Evolutionary conservation across 257 asterid species (phyloP).

Genomic region (Solanum ossicruentum): DNA sequence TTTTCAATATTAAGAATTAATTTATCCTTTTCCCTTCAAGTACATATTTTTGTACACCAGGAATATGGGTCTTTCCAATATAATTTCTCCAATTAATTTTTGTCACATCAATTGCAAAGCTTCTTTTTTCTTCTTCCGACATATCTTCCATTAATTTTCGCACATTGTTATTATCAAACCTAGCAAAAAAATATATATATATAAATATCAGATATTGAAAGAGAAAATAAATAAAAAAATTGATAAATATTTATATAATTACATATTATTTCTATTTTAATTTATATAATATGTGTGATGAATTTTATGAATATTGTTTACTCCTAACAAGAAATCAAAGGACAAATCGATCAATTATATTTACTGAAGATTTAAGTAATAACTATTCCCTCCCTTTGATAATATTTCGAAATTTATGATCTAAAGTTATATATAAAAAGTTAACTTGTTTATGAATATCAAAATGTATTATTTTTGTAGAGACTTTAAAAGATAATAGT

Average conservation of each 20-base stretch:
- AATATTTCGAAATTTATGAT: too few relatives aligned
- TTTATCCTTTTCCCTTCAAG: not conserved
- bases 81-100: not conserved
- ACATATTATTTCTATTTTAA: not conserved
- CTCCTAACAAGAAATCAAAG: too few relatives aligned
- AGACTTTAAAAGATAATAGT: not conserved
- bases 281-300: not conserved
- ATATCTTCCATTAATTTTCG: not conserved
- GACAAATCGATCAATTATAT: too few relatives aligned
- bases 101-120: not conserved
- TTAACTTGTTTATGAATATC: not conserved
- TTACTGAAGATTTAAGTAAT: too few relatives aligned
- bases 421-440: too few relatives aligned
- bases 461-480: not conserved
- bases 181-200: not conserved
- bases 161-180: not conserved
- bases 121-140: not conserved
- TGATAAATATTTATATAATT: not conserved
- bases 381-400: too few relatives aligned
- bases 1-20: not conserved
- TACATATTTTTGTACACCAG: not conserved
- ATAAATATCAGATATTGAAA: not conserved
- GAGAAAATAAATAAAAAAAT: not conserved
- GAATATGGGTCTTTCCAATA: not conserved
- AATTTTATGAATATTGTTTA: not conserved